Evolutionary conservation across 2,329 filamentous ascomycete genomes (phyloP).

Genomic region (Hortaea werneckii): DNA sequence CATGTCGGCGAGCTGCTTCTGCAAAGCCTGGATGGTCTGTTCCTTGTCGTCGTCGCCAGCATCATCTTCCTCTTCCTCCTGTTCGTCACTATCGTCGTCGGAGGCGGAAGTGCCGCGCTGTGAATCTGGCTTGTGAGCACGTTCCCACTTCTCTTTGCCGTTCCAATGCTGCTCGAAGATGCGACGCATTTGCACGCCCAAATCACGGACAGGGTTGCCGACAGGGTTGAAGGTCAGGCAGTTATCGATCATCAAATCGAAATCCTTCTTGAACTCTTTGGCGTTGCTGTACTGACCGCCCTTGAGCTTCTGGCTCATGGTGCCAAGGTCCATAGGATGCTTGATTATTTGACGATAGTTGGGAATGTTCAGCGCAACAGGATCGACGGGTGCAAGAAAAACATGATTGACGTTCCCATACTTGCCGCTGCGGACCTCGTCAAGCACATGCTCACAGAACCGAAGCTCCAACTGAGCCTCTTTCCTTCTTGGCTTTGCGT

Average conservation of each 20-base stretch:
- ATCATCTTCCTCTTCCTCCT: constrained; percentile 50
- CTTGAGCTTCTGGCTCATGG: constrained; percentile 68
- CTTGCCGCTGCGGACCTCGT: constrained; percentile 66
- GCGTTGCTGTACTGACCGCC: constrained; percentile 68
- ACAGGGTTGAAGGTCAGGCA: constrained; percentile 86
- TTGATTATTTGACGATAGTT: constrained; percentile 90
- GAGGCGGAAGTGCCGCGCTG: constrained; percentile 55
- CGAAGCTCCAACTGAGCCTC: constrained; percentile 80
- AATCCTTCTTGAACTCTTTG: constrained; percentile 77
- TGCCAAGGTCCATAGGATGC: constrained; percentile 88
- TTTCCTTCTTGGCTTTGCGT: constrained; percentile 81
- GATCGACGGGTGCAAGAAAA: constrained; percentile 80
- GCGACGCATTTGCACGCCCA: constrained; percentile 63
- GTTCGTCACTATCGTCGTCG: constrained; percentile 60
- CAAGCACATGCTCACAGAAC: constrained; percentile 75
- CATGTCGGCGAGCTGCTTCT: constrained; percentile 51
- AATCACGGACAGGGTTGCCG: constrained; percentile 60
- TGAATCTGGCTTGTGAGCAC: constrained; percentile 58
- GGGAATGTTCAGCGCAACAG: constrained; percentile 86
- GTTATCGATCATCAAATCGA: constrained; percentile 76
- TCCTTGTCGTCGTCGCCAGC: constrained; percentile 33
- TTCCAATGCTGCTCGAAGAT: constrained; percentile 67
- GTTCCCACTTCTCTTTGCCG: constrained; percentile 72
- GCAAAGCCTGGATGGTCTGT: constrained; percentile 57
- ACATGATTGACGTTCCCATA: constrained; percentile 58